Percentiles rank a stretch among this genome's conserved stretches.
Evolutionary conservation across 2,329 filamentous ascomycete genomes (phyloP).

Genomic region (Penicillium sp.): DNA sequence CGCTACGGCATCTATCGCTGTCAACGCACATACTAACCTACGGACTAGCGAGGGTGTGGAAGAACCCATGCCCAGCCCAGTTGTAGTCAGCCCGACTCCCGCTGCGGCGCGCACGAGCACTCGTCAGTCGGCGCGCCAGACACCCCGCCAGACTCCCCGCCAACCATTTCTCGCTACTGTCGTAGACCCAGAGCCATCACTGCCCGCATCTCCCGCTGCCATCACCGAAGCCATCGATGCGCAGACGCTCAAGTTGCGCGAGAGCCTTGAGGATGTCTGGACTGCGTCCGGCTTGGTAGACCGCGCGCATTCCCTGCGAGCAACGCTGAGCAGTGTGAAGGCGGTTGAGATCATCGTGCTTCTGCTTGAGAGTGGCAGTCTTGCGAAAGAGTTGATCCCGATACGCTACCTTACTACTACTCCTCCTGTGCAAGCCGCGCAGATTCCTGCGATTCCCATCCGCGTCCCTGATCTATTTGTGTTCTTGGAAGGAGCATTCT

Average conservation of each 20-base stretch:
- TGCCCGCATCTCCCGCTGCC: constrained; percentile 38
- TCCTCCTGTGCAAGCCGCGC: constrained; percentile 51
- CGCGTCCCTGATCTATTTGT: constrained; percentile 72
- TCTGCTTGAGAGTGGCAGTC: constrained; percentile 59
- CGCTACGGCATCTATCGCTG: constrained; percentile 10
- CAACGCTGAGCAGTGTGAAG: constrained; percentile 59
- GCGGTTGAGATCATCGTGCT: constrained; percentile 62
- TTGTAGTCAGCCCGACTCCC: constrained; percentile 2
- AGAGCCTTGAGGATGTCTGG: constrained; percentile 30
- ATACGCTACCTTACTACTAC: constrained; percentile 65
- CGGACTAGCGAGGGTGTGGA: constrained; percentile 4
- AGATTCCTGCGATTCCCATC: constrained; percentile 53
- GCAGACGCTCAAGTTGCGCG: constrained; percentile 38
- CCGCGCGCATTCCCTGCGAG: constrained; percentile 55
- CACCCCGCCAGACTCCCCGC: not conserved
- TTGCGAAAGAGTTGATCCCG: constrained; percentile 63
- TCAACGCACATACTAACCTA: constrained; percentile 11
- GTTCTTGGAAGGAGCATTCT: constrained; percentile 68
- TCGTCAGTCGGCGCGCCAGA: not conserved
- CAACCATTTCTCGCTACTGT: not conserved
- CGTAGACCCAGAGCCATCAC: constrained; percentile 9
- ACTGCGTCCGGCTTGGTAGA: constrained; percentile 31
- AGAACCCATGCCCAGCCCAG: not conserved
- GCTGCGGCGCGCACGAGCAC: not conserved
- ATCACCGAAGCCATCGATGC: constrained; percentile 66